These are phyloP conservation scores for Monosporascus cannonballus DNA, from an alignment of 2,329 filamentous ascomycete genomes.

Conservation along the genomic window DNA sequence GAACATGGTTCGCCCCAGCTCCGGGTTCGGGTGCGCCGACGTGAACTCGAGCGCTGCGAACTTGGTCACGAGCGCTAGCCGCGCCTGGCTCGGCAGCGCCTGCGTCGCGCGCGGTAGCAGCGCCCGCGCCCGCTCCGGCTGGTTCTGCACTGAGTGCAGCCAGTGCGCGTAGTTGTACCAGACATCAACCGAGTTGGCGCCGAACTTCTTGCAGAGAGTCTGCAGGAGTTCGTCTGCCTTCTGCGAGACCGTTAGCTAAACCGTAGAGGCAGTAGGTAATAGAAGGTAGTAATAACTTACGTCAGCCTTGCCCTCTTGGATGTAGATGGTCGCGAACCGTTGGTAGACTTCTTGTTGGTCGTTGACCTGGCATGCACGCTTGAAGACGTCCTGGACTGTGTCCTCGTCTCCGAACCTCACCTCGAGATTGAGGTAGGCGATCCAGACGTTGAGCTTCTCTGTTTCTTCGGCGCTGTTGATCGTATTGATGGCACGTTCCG, in stretches of 20 bases:
- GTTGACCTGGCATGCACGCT: conserved; percentile 88
- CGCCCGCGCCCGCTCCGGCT: conserved; percentile 67
- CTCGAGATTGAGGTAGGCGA: conserved; percentile 89
- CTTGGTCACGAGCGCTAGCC: conserved; percentile 72
- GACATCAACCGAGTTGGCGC: conserved; percentile 69
- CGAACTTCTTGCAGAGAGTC: conserved; percentile 80
- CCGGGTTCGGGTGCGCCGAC: conserved; percentile 72
- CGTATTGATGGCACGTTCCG: conserved; percentile 81
- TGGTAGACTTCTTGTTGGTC: conserved; percentile 86
- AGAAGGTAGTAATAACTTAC: conserved; percentile 44
- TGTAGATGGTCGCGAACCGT: conserved; percentile 88
- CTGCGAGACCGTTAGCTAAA: conserved; percentile 40
- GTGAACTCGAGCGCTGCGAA: conserved; percentile 92
- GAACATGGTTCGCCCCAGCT: conserved; percentile 91
- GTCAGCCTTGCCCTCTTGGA: conserved; percentile 78
- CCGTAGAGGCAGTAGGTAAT: not conserved
- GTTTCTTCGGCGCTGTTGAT: conserved; percentile 88
- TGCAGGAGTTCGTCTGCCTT: conserved; percentile 88
- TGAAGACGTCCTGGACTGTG: conserved; percentile 78
- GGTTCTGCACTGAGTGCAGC: conserved; percentile 66
- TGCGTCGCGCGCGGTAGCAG: conserved; percentile 81
- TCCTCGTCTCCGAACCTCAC: conserved; percentile 83
- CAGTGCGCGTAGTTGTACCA: conserved; percentile 96
- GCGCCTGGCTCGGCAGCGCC: conserved; percentile 61
- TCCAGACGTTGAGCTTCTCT: conserved; percentile 94